These are phyloP conservation scores for Ceratocystis variospora DNA, from an alignment of 2,329 filamentous ascomycete species.

Conservation along the genomic window DNA sequence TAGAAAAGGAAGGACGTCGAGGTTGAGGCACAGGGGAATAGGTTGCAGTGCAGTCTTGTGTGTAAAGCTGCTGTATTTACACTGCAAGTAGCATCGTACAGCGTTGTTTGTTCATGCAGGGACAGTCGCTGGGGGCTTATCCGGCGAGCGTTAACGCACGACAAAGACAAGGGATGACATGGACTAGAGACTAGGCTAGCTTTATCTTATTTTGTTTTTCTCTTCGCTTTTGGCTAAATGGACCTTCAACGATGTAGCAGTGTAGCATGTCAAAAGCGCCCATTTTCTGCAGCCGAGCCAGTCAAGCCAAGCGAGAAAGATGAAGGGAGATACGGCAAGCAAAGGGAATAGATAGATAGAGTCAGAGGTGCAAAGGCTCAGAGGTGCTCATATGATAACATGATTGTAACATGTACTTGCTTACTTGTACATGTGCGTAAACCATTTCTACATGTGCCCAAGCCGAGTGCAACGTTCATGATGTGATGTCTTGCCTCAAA, in stretches of 20 bases:
- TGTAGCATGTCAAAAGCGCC: background rate
- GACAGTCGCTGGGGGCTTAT: background rate
- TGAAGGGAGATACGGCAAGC: background rate
- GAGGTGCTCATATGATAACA: background rate
- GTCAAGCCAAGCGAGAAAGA: background rate
- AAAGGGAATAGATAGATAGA: background rate
- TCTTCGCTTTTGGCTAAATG: no score
- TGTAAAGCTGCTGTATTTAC: background rate
- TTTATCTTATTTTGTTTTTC: background rate
- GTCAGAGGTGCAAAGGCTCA: background rate
- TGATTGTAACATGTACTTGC: background rate
- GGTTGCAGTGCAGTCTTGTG: no score
- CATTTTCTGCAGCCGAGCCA: background rate
- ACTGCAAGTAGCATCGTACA: background rate
- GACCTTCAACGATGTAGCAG: background rate
- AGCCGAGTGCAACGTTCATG: background rate
- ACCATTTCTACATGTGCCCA: background rate
- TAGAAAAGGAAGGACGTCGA: no score
- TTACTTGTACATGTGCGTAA: background rate
- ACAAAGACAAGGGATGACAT: background rate
- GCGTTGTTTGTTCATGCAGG: background rate
- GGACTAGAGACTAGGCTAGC: background rate
- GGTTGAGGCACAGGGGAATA: no score
- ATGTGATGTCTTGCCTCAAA: constrained; percentile 4
- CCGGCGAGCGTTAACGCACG: background rate